These are phyloP conservation scores for Yarrowia osloensis DNA, from an alignment of 805 yeast species.

Conservation along the genomic window DNA sequence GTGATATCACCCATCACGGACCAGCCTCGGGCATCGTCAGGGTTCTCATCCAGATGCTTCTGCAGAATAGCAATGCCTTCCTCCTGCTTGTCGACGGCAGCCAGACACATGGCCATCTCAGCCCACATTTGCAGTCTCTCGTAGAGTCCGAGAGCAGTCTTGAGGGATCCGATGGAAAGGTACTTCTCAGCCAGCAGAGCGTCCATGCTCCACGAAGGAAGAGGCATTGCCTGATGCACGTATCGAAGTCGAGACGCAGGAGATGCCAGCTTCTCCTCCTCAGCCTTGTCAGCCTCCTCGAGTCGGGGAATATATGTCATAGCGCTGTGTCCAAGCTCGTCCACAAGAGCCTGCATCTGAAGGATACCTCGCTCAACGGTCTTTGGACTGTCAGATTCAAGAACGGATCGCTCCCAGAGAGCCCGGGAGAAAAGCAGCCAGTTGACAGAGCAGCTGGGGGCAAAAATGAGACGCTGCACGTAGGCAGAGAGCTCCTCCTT, in stretches of 20 bases:
- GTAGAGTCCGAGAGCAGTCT: constrained; percentile 87
- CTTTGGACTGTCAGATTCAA: constrained; percentile 77
- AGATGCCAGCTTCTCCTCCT: constrained; percentile 36
- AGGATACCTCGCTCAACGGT: constrained; percentile 92
- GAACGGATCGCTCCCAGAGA: constrained; percentile 83
- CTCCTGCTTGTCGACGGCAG: constrained; percentile 73
- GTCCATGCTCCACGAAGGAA: constrained; percentile 87
- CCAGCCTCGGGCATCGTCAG: constrained; percentile 79
- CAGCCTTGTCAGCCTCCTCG: constrained; percentile 40
- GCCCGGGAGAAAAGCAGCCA: constrained; percentile 82
- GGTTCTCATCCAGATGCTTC: constrained; percentile 55
- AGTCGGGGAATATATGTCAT: constrained; percentile 48
- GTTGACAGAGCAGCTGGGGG: constrained; percentile 51
- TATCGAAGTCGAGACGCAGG: constrained; percentile 62
- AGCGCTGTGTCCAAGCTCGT: constrained; percentile 72
- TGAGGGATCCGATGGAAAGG: constrained; percentile 79
- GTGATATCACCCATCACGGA: constrained; percentile 84
- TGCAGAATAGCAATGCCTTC: constrained; percentile 64
- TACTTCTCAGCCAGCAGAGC: constrained; percentile 79
- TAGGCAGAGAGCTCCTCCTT: constrained; percentile 83
- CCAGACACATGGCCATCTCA: constrained; percentile 88
- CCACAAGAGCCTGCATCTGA: constrained; percentile 89
- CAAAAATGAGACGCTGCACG: constrained; percentile 67
- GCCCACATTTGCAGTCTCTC: constrained; percentile 72
- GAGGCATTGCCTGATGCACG: constrained; percentile 70